phyloP scores from a whole-genome alignment of 768 basidiomycete genomes.

The Lactarius pseudohatsudake region DNA sequence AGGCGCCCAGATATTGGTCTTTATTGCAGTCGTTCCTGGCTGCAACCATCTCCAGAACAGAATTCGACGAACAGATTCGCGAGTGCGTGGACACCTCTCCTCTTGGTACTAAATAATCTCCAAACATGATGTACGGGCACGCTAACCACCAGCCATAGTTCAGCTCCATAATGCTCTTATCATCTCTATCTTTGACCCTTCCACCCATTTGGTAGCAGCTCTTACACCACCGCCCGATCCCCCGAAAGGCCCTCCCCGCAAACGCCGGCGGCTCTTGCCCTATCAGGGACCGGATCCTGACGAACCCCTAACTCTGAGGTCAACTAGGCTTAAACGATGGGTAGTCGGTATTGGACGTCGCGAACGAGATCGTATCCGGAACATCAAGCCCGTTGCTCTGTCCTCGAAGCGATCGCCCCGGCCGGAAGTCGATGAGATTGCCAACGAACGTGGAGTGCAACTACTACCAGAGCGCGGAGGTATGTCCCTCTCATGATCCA shows the following conservation, averaged over 20 bases:
- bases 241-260: constrained; percentile 64
- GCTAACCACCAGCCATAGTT: constrained; percentile 40
- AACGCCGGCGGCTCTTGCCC: constrained; percentile 64
- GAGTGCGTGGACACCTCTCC: constrained; percentile 59
- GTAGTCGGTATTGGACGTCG: constrained; percentile 66
- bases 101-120: constrained; percentile 38
- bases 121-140: constrained; percentile 13
- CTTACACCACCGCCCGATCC: constrained; percentile 62
- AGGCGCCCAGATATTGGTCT: constrained; percentile 59
- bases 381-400: constrained; percentile 44
- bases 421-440: constrained; percentile 63
- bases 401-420: constrained; percentile 46
- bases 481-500: constrained; percentile 34
- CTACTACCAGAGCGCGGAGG: constrained; percentile 67
- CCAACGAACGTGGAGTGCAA: constrained; percentile 64
- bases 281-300: constrained; percentile 64
- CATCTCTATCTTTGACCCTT: constrained; percentile 80
- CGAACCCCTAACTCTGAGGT: constrained; percentile 57
- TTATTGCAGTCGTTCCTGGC: constrained; percentile 66
- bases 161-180: constrained; percentile 83
- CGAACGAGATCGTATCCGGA: constrained; percentile 70
- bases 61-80: constrained; percentile 73
- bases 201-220: constrained; percentile 65
- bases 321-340: constrained; percentile 71
- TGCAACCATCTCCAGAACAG: constrained; percentile 65